Percentiles rank a stretch among this genome's conserved stretches.
Conservation (phyloP, 768 basidiomycete genomes). For the Pisolithus tinctorius region DNA sequence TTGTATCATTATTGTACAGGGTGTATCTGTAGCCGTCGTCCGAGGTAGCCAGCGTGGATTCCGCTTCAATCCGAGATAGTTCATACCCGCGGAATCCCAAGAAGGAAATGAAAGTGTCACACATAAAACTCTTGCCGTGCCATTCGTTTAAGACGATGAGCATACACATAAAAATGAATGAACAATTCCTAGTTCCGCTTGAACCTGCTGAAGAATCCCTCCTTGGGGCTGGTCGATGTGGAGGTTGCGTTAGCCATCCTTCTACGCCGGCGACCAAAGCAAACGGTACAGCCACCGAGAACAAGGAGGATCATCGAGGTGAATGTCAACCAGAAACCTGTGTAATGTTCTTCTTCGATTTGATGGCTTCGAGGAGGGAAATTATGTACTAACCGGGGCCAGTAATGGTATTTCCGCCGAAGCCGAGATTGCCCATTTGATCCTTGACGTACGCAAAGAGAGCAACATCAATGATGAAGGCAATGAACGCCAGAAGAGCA, state of each 20-base stretch:
- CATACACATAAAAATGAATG: not conserved
- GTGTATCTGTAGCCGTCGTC: too few species aligned
- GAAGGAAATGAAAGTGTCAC: too few species aligned
- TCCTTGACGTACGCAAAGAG: conserved; percentile 58
- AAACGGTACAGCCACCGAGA: conserved; percentile 62
- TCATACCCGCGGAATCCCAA: too few species aligned
- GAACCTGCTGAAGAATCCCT: conserved; percentile 31
- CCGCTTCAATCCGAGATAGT: too few species aligned
- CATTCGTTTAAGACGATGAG: too few species aligned
- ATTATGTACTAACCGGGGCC: conserved; percentile 48
- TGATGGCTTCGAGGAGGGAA: not conserved
- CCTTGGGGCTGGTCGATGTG: conserved; percentile 18
- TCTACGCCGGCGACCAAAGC: conserved; percentile 56
- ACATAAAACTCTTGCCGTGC: too few species aligned
- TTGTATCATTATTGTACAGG: too few species aligned
- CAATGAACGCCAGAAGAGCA: conserved; percentile 58
- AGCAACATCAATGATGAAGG: conserved; percentile 73
- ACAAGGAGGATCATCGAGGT: conserved; percentile 56
- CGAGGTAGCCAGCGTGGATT: too few species aligned
- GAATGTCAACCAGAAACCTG: conserved; percentile 76
- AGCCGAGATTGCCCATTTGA: conserved; percentile 44
- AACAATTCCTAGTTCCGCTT: conserved; percentile 25
- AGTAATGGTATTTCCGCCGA: conserved; percentile 41
- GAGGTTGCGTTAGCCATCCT: conserved; percentile 38
- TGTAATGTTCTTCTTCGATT: not conserved